phyloP scores from a whole-genome alignment of 306 rosid genomes.

The Acacia confusa region DNA sequence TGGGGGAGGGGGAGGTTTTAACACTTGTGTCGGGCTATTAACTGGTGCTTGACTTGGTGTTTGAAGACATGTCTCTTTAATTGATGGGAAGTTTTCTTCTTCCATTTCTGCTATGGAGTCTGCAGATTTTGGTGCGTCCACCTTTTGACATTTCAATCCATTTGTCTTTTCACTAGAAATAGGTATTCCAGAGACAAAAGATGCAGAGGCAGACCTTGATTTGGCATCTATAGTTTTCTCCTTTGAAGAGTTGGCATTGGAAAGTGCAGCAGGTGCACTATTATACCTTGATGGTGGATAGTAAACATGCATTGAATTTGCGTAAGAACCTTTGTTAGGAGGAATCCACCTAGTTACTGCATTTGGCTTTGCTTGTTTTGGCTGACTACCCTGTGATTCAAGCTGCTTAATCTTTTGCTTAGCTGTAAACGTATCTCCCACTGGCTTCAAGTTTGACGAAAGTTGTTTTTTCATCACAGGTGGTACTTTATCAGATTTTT shows the following conservation, averaged over 20 bases:
- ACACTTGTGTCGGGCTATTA: constrained; percentile 29
- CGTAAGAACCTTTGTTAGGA: constrained; percentile 60
- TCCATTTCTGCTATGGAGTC: constrained; percentile 43
- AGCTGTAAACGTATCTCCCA: constrained; percentile 42
- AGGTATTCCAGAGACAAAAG: constrained; percentile 31
- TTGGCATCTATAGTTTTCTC: constrained; percentile 50
- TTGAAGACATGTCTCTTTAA: constrained; percentile 40
- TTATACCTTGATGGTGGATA: constrained; percentile 70
- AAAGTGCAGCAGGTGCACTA: constrained; percentile 49
- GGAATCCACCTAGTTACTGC: constrained; percentile 73
- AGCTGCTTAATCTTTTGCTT: constrained; percentile 61
- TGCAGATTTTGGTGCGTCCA: constrained; percentile 45
- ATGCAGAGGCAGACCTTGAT: constrained; percentile 45
- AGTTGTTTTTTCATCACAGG: constrained; percentile 47
- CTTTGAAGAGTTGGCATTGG: constrained; percentile 36
- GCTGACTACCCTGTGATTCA: constrained; percentile 52
- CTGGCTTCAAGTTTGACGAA: constrained; percentile 39
- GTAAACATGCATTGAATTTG: constrained; percentile 61
- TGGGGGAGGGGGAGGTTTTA: constrained; percentile 24
- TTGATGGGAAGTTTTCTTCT: constrained; percentile 36
- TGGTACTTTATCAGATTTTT: constrained; percentile 49
- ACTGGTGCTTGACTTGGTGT: constrained; percentile 26
- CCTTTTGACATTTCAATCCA: constrained; percentile 45
- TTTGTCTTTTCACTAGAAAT: constrained; percentile 43
- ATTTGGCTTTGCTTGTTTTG: constrained; percentile 59